These are phyloP conservation scores for Betula pendula DNA, from an alignment of 306 rosid species.

Conservation along the genomic window DNA sequence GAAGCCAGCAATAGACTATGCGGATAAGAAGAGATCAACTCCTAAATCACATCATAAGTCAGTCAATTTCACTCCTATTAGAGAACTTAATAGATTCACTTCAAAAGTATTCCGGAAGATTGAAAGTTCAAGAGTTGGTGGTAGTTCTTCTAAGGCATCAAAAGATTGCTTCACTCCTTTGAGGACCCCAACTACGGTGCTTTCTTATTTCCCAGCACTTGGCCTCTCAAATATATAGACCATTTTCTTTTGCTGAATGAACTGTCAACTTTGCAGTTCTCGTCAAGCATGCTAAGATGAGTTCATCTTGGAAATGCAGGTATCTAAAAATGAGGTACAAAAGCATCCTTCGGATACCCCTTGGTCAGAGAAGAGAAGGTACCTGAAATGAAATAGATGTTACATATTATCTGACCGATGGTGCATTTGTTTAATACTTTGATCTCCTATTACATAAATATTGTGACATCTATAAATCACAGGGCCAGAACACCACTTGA, in stretches of 20 bases:
- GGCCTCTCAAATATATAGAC: not conserved
- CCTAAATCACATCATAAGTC: conserved; percentile 62
- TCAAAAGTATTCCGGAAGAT: conserved; percentile 77
- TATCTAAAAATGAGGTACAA: conserved; percentile 42
- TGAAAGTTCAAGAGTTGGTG: conserved; percentile 67
- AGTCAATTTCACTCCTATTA: conserved; percentile 75
- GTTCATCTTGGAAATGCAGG: conserved; percentile 42
- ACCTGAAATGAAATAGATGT: no score
- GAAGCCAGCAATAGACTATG: conserved; percentile 32
- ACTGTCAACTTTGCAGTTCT: conserved; percentile 2
- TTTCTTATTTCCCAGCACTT: conserved; percentile 14
- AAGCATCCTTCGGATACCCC: conserved; percentile 69
- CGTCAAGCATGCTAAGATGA: conserved; percentile 17
- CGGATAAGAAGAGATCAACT: conserved; percentile 61
- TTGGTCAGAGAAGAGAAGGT: conserved; percentile 78
- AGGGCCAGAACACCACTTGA: conserved; percentile 56
- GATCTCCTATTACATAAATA: no score
- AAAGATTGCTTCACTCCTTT: conserved; percentile 70
- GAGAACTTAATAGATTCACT: conserved; percentile 73
- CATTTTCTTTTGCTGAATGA: not conserved
- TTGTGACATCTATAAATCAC: conserved; percentile 6
- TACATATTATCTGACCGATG: no score
- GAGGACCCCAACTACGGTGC: conserved; percentile 75
- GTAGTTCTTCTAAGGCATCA: conserved; percentile 56
- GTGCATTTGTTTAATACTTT: no score